Evolutionary conservation across 768 basidiomycete species (phyloP), one percentile per base, ranked within the genome.

Genomic region (Phanerodontia chrysosporium): DNA sequence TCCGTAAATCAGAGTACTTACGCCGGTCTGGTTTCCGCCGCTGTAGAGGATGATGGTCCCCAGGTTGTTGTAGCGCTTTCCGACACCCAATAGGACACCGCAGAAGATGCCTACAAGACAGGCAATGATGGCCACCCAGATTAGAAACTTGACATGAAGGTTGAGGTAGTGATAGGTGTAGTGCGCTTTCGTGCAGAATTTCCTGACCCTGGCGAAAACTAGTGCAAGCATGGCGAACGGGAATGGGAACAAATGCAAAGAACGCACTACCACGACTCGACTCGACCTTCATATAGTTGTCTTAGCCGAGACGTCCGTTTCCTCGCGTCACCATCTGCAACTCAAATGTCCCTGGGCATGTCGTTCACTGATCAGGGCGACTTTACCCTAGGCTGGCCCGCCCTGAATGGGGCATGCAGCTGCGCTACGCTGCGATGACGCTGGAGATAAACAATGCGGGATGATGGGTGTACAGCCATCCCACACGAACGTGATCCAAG

Each of bases 41-140:
- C 42, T 56, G 12, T 27, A 24, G 4, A 45, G 44, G 21, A 56
- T 56, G 12, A 56, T 56, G 16, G 32, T 25, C 22, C 52, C 52
- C 36, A 56, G 13, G 21, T 56, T 32, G 27, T 48, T 32, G 10
- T 25, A 46, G 24, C 25, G 18, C 22, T 56, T 56, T 21, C 55
- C 55, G 42, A 48, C 42, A 46, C 55, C 55, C 18, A 56, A 29
- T 30, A 56, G 16, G 5, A 45, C 55, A 12, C 55, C 55, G 22
- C 44, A 30, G 25, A 56, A 56, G 2, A 48, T 28, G 30, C 55
- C 55, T 18, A 56, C 55, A 18, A 45, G 7, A 13, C 44, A 42
- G 14, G 28, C 44, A 16, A 30, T 46, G 4, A 12, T 27, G 9
- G 28, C 39, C 13, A 56, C 16, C 55, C 24, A 56, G 9, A 56